Evolutionary conservation across 352 stramenopile species (phyloP), one percentile per base, ranked within the genome.

Genomic region (Phytopythium litorale): DNA sequence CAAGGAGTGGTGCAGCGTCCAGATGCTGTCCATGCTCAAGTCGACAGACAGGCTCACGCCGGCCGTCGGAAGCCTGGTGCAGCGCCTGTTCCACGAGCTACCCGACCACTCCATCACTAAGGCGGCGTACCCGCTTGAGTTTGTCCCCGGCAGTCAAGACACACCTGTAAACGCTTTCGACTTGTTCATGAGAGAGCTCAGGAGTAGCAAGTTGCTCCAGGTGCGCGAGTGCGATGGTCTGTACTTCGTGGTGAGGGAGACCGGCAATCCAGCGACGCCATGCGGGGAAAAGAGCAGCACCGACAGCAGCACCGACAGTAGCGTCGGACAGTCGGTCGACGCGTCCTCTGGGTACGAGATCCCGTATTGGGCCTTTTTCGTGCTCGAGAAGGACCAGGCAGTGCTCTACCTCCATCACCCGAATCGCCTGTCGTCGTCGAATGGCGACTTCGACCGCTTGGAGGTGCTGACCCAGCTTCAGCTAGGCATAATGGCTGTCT

Each of bases 311-410:
- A 16, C 2, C 40, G 52, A 25, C 23, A 40, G 56, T 23, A 25
- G 9, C 18, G 46, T 7, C n/a, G 8, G 43, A 57, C 7, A 50
- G 48, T 1, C n/a, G 8, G 52, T 32, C 15, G 12, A 33, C 3
- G 45, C 51, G 2, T 52, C 64, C 3, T 28, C 15, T 5, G 63
- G 25, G 4, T 77, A 81, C 62, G 66, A 80, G 13, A 89, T 95
- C 28, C 81, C 78, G 16, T 96, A 84, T 64, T 96, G 87, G 87
- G 85, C 87, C 5, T 92, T 75, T 58, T 89, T 94, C 51, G 76
- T 76, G 19, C 60, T 96, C 4, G 76, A 74, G 50, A 62, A 43
- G n/a, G 78, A 80, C 46, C 60, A 75, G 42, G 72, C 91, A 11
- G 66, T 51, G 25, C 68, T 96, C 42, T 79, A 74, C 42, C 59